phyloP scores from a whole-genome alignment of 768 basidiomycete species.

The Cystofilobasidium capitatum region DNA sequence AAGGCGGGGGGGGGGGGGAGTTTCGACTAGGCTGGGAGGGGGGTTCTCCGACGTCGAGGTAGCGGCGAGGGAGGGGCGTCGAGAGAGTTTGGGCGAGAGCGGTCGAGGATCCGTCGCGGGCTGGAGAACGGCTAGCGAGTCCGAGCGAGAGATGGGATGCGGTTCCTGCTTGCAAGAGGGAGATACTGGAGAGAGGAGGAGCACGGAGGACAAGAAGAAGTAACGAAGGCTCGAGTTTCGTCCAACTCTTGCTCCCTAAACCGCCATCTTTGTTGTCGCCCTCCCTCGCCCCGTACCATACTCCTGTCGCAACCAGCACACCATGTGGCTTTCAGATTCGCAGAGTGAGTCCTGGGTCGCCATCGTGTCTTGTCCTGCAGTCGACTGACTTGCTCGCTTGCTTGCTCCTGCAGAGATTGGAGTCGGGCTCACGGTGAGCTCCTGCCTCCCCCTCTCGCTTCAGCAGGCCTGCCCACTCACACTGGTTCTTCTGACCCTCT shows the following conservation, averaged over 20 bases:
- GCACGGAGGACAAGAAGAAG: too few relatives aligned
- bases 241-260: neutral
- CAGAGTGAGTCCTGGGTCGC: slow-evolving; percentile 42
- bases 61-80: too few relatives aligned
- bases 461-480: too few relatives aligned
- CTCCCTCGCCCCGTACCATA: neutral
- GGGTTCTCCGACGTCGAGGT: too few relatives aligned
- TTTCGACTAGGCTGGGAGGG: too few relatives aligned
- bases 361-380: slow-evolving; percentile 24
- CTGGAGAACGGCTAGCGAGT: too few relatives aligned
- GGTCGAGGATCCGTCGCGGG: too few relatives aligned
- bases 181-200: too few relatives aligned
- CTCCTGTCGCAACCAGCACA: neutral
- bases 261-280: neutral
- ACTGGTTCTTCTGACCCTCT: slow-evolving; percentile 35
- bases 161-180: too few relatives aligned
- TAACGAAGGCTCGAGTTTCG: too few relatives aligned
- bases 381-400: slow-evolving; percentile 4
- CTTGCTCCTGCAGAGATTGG: slow-evolving; percentile 47
- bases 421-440: slow-evolving; percentile 18
- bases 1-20: neutral
- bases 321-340: slow-evolving; percentile 43
- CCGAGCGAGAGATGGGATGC: too few relatives aligned
- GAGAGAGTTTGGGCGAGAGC: too few relatives aligned
- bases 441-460: neutral